Percentiles rank a stretch among this genome's conserved stretches.
phyloP scores from a whole-genome alignment of 2,329 filamentous ascomycete genomes.

The Exophiala viscosa region DNA sequence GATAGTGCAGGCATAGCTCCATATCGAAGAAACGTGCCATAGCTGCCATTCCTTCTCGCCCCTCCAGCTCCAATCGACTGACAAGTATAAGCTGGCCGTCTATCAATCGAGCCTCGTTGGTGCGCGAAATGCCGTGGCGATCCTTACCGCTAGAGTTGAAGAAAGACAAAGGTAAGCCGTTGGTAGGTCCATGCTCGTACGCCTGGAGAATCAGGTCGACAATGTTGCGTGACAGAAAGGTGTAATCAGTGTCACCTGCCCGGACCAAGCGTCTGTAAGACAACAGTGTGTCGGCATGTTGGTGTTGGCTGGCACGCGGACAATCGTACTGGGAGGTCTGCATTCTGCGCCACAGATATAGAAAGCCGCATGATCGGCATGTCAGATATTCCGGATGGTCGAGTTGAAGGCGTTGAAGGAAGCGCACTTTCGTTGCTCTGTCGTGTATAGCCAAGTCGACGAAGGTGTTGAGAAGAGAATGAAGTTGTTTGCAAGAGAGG shows the following conservation, averaged over 20 bases:
- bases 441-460: slow-evolving; percentile 11
- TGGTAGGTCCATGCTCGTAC: slow-evolving; percentile 10
- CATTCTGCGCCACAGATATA: slow-evolving; percentile 14
- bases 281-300: slow-evolving; percentile 3
- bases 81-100: slow-evolving; percentile 19
- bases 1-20: slow-evolving; percentile 8
- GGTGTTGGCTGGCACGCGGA: slow-evolving; percentile 11
- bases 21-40: slow-evolving; percentile 1
- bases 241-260: slow-evolving; percentile 1
- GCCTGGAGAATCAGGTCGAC: slow-evolving; percentile 21
- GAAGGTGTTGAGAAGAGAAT: slow-evolving; percentile 13
- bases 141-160: slow-evolving; percentile 10
- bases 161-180: slow-evolving; percentile 15
- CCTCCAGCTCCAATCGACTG: slow-evolving; percentile 13
- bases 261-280: slow-evolving; percentile 9
- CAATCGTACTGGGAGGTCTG: slow-evolving; percentile 8
- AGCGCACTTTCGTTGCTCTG: slow-evolving; percentile 14
- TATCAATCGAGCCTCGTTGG: slow-evolving; percentile 14
- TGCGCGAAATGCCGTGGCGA: slow-evolving; percentile 3
- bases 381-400: slow-evolving; percentile 21
- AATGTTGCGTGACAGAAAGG: slow-evolving; percentile 4
- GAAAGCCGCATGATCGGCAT: slow-evolving; percentile 15
- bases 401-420: slow-evolving; percentile 15
- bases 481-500: slow-evolving; percentile 18
- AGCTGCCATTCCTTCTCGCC: neutral